Base-by-base conservation (phyloP, 352 stramenopile species). In the Pythium folliculosum region DNA sequence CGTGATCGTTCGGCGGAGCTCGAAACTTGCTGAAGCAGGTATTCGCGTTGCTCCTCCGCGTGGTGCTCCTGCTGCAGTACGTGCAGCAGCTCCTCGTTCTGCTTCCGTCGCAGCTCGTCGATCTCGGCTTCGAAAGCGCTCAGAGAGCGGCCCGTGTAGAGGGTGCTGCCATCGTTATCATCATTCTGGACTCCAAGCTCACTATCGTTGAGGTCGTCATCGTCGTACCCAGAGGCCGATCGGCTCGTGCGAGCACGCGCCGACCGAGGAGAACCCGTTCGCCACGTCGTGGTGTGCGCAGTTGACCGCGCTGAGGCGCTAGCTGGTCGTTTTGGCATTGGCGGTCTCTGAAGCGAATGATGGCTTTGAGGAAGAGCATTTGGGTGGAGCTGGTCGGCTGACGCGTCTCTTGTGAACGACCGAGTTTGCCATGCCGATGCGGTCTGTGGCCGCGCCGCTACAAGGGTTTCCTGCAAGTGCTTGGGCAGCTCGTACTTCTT, bases 61-160 rank as follows among this genome's bases (percentile, higher is more conserved):
- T 92, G 81, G 47, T 95, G 82, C 32, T 95, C 88, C 59, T 94
- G 76, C 53, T 94, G 77, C 5, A 96, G 70, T 25, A 94, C 73
- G 8, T 76, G 69, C 1, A 95, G 61, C 14, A 96, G 50, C 63
- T 92, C 81, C 45, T 88, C 73, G 47, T 95, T 96, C 32, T 95
- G 88, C 14, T 74, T 68, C 37, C 80, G 67, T 9, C 84, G 75
- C 30, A 96, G 69, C 1, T 78, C 66, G 16, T 89, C 82, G 9
- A 94, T 69, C 40, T 81, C 76, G 17, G 63, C 56, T 27, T 67
- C 52, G 14, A 78, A 54, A 2, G 57, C 65, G 0, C 69, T 65
- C 19, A 60, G 19, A 10, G 38, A 54, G 14, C 50, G 38, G 4
- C 21, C 25, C 10, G 70, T 65, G 16, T 72, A 40, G 12, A 47